A percentile compares a stretch with the other conserved stretches of the same genome.
phyloP scores from a whole-genome alignment of 176 grass and related monocot species.

The Saccharum spontaneum region DNA sequence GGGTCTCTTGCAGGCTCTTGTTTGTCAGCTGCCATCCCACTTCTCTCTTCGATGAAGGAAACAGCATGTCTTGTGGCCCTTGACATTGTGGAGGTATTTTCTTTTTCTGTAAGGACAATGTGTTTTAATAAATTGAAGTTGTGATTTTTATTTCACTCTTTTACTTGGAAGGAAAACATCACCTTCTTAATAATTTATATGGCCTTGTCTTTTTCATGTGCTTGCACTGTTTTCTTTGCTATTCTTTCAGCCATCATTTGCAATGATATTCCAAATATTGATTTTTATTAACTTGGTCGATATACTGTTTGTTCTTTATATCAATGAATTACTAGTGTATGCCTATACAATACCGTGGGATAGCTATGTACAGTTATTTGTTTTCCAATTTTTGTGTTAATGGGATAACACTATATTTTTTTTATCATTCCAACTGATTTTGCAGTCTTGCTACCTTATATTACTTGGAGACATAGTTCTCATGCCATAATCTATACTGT shows the following conservation, averaged over 20 bases:
- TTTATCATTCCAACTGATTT: not conserved
- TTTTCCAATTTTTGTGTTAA: not conserved
- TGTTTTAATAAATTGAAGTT: not conserved
- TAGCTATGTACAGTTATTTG: not conserved
- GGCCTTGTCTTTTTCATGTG: slow-evolving; percentile 5
- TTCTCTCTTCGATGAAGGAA: slow-evolving; percentile 83
- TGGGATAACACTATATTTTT: not conserved
- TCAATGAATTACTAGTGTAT: not conserved
- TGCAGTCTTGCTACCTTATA: slow-evolving; percentile 24
- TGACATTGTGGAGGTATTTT: slow-evolving; percentile 77
- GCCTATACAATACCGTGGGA: not conserved
- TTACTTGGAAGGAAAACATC: not conserved
- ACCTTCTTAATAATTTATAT: slow-evolving; percentile 11
- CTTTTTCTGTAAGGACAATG: not conserved
- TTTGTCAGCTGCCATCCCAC: slow-evolving; percentile 63
- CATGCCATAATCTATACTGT: slow-evolving; percentile 25
- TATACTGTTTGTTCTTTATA: slow-evolving; percentile 5
- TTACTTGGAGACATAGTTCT: slow-evolving; percentile 21
- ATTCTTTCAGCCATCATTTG: slow-evolving; percentile 35
- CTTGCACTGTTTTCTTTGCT: slow-evolving; percentile 15
- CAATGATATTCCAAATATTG: not conserved
- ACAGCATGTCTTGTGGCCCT: slow-evolving; percentile 76
- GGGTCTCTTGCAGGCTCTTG: slow-evolving; percentile 88
- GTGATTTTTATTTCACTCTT: slow-evolving; percentile 13
- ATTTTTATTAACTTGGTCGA: slow-evolving; percentile 22